Base-by-base conservation (phyloP, 2,329 filamentous ascomycete species). In the Apiospora kogelbergensis region DNA sequence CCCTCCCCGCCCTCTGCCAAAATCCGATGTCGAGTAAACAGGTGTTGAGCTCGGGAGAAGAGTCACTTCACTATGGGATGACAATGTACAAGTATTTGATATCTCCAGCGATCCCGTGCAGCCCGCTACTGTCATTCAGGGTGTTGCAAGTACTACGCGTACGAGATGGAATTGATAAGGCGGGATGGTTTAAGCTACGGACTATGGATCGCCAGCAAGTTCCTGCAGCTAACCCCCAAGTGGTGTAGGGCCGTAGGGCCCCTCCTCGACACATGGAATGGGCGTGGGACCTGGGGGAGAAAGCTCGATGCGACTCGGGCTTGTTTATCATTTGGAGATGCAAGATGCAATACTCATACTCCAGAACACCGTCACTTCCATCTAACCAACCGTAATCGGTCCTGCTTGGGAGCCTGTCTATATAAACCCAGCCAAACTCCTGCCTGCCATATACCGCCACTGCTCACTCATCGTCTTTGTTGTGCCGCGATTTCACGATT, bases 361-460 rank as follows among this genome's bases (percentile, higher is more conserved):
- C 53, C 53, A 60, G 53, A 60, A 60, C 53, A 60, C 37, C 53
- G 53, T 60, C 53, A 60, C 53, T 22, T 37, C 20, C 20, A 60
- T 37, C 17, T 37, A 60, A 22, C 26, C 53, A 60, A 60, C 53
- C 22, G 7, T 60, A 60, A 60, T 60, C 26, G 2, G 2, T 37
- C 9, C 48, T 17, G 1, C 26, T 33, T 9, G 15, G 15, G 20
- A n/a, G 26, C 33, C 26, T 57, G 33, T 33, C 15, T 57, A 57
- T 57, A 33, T 33, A 57, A 57, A 33, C 15, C 26, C 48, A 33
- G 48, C 48, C 17, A 33, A 9, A 11, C 40, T 57, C 15, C 26
- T 33, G 15, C 26, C 20, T 20, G 3, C 9, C n/a, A 11, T 46
- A 46, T 46, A 46, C 45, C 26, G 2, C 48, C 26, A 9, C 48